Evolutionary conservation across 805 yeast species (phyloP).

Genomic region (Clavispora asparagi): DNA sequence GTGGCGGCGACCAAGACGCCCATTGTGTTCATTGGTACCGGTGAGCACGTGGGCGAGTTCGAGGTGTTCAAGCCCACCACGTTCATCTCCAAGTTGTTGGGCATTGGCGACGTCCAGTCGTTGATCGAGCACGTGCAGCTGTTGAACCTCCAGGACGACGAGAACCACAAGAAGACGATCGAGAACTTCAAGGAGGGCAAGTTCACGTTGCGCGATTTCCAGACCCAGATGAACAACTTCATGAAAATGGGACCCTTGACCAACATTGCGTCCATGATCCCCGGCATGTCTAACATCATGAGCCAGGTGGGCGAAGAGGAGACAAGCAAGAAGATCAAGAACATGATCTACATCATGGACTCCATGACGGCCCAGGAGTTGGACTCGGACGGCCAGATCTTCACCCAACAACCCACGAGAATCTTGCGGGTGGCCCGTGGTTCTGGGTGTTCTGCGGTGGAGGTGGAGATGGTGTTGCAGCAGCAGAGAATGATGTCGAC

Average conservation of each 20-base stretch:
- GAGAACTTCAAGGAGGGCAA: constrained; percentile 94
- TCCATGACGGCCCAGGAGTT: constrained; percentile 92
- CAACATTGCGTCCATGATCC: constrained; percentile 92
- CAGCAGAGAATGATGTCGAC: constrained; percentile 93
- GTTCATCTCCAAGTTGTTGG: constrained; percentile 85
- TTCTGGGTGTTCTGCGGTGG: constrained; percentile 86
- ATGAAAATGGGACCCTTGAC: constrained; percentile 96
- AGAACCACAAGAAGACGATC: constrained; percentile 81
- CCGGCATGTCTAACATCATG: constrained; percentile 82
- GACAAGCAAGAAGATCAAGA: constrained; percentile 73
- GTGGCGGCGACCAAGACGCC: constrained; percentile 97
- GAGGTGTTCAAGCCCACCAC: constrained; percentile 88
- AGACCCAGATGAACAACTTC: constrained; percentile 91
- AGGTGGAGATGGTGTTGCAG: constrained; percentile 84
- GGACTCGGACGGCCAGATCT: constrained; percentile 81
- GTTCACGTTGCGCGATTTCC: constrained; percentile 85
- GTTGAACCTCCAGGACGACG: constrained; percentile 57
- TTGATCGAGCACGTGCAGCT: constrained; percentile 91
- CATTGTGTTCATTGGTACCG: constrained; percentile 93
- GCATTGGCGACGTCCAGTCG: constrained; percentile 93
- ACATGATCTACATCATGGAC: constrained; percentile 88
- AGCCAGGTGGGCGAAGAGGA: constrained; percentile 89
- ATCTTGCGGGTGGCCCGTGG: constrained; percentile 90
- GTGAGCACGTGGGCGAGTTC: constrained; percentile 91
- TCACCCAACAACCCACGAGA: constrained; percentile 77